Base-by-base conservation (phyloP, 257 asterid species). In the Scutellaria minor region DNA sequence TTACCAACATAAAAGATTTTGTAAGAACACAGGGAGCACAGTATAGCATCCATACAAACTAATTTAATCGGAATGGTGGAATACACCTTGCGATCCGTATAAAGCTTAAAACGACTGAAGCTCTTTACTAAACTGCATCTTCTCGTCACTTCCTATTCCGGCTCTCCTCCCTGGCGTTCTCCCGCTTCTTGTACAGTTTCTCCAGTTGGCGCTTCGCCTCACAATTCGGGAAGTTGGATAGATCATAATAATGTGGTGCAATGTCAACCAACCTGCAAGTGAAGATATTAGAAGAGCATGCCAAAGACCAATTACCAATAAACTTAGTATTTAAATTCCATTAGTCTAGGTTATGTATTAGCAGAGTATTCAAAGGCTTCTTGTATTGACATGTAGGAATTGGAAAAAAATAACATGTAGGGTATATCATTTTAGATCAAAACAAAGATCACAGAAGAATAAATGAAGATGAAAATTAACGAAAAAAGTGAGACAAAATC, bases 201-300 rank as follows among this genome's bases (percentile, higher is more conserved):
- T 94, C 96, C 11, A 94, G 86, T 27, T 85, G 87, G 0, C 92
- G 89, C 81, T 89, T 91, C 2, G 98, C 98, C 83, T 91, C 97
- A 7, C 98, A 94, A 66, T 86, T 88, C 7, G 97, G 97, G 82
- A 94, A 94, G 80, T 94, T 91, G 0, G 85, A 66, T 13, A 94
- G 82, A 80, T 94, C 97, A 22, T 85, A 91, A 77, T 94, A 91
- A 68, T 94, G 98, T 2, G 98, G 96, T 13, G 97, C 96, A 41
- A 94, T 72, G 68, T 94, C 97, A 9, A 94, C 85, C 91, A 94
- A 81, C 98, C 98, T 92, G 44, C 5, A 4, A 31, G 84, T 74
- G 71, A 8, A 53, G 11, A 14, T 27, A 40, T 54, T 5, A 40
- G 4, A 4, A 1, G 2, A 1, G 2, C 0, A n/a, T 6, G 6